Conservation (phyloP, 1,284 basidiomycete species). For the Ganoderma leucocontextum region DNA sequence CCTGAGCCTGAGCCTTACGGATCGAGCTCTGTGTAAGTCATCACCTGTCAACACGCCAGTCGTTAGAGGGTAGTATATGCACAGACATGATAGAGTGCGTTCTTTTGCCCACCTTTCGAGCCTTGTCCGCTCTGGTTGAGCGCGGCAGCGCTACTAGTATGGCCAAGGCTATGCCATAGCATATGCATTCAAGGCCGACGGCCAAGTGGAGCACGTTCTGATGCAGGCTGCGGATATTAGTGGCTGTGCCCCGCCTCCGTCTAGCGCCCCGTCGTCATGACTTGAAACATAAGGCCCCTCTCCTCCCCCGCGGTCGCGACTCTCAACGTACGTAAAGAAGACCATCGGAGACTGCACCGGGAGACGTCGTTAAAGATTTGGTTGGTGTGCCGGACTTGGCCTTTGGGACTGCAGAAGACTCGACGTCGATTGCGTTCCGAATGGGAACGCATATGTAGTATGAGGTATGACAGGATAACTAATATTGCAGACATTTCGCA, state of each 20-base stretch:
- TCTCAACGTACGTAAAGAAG: neutral
- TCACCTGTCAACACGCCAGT: neutral
- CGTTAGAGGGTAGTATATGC: neutral
- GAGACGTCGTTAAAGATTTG: neutral
- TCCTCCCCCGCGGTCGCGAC: neutral
- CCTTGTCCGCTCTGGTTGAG: neutral
- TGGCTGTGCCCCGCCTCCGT: neutral
- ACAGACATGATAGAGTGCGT: neutral
- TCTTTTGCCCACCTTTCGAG: neutral
- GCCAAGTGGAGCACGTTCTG: neutral
- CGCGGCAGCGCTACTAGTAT: too few species aligned
- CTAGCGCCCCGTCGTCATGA: neutral
- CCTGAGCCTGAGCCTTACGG: neutral
- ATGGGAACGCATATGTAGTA: neutral
- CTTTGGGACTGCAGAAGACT: neutral
- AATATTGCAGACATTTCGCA: conserved; percentile 8
- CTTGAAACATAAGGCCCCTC: neutral
- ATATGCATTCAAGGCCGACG: neutral
- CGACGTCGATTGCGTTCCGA: neutral
- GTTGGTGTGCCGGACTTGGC: neutral
- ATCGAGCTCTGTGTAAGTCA: neutral
- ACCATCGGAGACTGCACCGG: neutral
- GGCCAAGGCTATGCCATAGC: too few species aligned
- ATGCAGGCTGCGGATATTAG: neutral
- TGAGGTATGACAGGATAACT: neutral